These are phyloP conservation scores for Aegilops bicornis DNA, from an alignment of 176 grass and related monocot species.

Conservation along the genomic window DNA sequence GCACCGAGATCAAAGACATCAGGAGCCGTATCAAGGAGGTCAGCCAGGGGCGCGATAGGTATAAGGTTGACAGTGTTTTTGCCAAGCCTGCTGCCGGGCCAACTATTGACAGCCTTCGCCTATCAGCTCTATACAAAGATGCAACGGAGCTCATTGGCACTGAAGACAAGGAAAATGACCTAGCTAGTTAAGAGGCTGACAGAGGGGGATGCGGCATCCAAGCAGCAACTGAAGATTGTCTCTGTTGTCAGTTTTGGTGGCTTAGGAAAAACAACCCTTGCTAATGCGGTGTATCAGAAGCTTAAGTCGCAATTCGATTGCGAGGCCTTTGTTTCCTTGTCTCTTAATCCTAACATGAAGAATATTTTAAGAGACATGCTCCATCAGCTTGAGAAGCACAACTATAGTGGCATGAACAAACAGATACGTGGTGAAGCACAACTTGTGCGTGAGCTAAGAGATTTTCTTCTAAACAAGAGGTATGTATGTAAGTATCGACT, in stretches of 20 bases:
- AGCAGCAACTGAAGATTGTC: neutral
- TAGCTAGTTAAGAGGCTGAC: neutral
- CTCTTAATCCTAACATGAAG: neutral
- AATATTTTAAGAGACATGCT: neutral
- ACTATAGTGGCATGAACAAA: neutral
- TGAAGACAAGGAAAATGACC: neutral
- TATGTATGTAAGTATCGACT: neutral
- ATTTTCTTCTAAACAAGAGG: conserved; percentile 21
- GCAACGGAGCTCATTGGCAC: neutral
- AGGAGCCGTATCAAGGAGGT: neutral
- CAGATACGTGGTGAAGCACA: neutral
- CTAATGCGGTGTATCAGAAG: neutral
- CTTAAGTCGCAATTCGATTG: neutral
- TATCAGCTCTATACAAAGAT: neutral
- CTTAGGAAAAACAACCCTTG: conserved; percentile 27
- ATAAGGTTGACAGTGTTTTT: neutral
- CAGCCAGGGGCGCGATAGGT: neutral
- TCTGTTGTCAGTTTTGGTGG: conserved; percentile 20
- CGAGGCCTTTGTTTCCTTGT: neutral
- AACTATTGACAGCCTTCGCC: neutral
- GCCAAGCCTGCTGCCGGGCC: neutral
- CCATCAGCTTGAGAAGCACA: neutral
- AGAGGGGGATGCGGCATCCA: neutral
- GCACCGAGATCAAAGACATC: neutral
- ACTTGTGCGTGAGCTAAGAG: neutral